These are phyloP conservation scores for Coemansia aciculifera DNA, from an alignment of 192 early-diverging fungal species.

Conservation along the genomic window DNA sequence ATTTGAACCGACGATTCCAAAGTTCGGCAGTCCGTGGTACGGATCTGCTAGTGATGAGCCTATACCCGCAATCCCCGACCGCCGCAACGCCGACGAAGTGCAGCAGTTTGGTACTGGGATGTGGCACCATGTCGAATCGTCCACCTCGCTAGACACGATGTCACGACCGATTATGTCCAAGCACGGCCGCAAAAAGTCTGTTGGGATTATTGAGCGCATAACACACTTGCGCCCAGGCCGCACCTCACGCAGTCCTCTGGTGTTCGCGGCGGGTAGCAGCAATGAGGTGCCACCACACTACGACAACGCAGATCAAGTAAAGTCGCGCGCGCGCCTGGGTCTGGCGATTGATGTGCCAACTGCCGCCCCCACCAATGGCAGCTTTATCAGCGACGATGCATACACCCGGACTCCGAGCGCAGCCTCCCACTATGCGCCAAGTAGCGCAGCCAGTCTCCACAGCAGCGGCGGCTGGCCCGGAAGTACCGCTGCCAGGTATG, in stretches of 20 bases:
- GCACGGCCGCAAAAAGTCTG: slow-evolving; percentile 43
- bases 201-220: slow-evolving; percentile 43
- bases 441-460: slow-evolving; percentile 23
- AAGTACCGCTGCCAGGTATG: slow-evolving; percentile 15
- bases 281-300: not conserved
- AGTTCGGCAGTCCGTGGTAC: not conserved
- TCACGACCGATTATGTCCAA: slow-evolving; percentile 18
- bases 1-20: slow-evolving; percentile 18
- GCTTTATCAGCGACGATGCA: slow-evolving; percentile 2
- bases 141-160: not conserved
- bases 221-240: slow-evolving; percentile 25
- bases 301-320: slow-evolving; percentile 31
- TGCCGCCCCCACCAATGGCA: not conserved
- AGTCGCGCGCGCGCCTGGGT: slow-evolving; percentile 40
- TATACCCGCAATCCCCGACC: slow-evolving; percentile 10
- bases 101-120: not conserved
- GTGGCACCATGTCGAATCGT: slow-evolving; percentile 16
- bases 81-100: slow-evolving; percentile 13
- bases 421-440: slow-evolving; percentile 18
- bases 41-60: slow-evolving; percentile 5
- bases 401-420: slow-evolving; percentile 3
- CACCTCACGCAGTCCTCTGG: not conserved
- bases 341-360: slow-evolving; percentile 14
- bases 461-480: slow-evolving; percentile 25
- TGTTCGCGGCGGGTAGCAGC: not conserved